Conservation (phyloP, 1,139 yeast species). For the Kodamaea anthophila region DNA sequence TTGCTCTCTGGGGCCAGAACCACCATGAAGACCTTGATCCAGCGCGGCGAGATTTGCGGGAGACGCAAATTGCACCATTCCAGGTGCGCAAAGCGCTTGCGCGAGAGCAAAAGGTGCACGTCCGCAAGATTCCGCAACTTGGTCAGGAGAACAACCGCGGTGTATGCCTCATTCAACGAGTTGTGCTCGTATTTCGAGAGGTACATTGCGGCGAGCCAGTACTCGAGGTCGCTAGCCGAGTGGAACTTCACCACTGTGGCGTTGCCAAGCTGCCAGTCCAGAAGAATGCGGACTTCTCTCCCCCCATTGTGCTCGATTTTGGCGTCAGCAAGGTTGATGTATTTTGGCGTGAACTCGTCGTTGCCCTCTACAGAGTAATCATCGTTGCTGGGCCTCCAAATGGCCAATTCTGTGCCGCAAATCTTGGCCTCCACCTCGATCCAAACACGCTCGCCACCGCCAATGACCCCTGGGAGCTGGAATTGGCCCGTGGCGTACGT, state of each 20-base stretch:
- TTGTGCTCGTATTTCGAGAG: conserved; percentile 45
- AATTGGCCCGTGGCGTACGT: conserved; percentile 32
- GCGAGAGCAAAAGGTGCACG: conserved; percentile 44
- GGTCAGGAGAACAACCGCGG: conserved; percentile 51
- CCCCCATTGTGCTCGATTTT: conserved; percentile 20
- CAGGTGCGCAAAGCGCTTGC: conserved; percentile 37
- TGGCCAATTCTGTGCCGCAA: conserved; percentile 47
- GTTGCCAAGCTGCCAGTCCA: conserved; percentile 34
- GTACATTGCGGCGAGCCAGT: conserved; percentile 43
- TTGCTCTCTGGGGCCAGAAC: conserved; percentile 37
- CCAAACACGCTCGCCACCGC: conserved; percentile 22
- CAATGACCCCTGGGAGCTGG: conserved; percentile 17
- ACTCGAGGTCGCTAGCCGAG: conserved; percentile 25
- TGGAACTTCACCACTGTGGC: conserved; percentile 29
- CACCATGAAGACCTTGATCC: conserved; percentile 47
- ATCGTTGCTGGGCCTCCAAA: conserved; percentile 35
- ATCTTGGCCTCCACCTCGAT: conserved; percentile 39
- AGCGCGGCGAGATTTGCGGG: conserved; percentile 50
- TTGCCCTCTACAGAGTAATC: conserved; percentile 19
- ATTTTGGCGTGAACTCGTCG: conserved; percentile 39
- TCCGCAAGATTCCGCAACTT: conserved; percentile 50
- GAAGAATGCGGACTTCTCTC: conserved; percentile 29
- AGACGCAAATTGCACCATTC: conserved; percentile 56
- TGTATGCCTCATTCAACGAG: conserved; percentile 49
- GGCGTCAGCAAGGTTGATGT: conserved; percentile 46